A percentile compares a stretch with the other conserved stretches of the same genome.
Conservation (phyloP, 2,329 filamentous ascomycete genomes). For the Alternaria triticina region DNA sequence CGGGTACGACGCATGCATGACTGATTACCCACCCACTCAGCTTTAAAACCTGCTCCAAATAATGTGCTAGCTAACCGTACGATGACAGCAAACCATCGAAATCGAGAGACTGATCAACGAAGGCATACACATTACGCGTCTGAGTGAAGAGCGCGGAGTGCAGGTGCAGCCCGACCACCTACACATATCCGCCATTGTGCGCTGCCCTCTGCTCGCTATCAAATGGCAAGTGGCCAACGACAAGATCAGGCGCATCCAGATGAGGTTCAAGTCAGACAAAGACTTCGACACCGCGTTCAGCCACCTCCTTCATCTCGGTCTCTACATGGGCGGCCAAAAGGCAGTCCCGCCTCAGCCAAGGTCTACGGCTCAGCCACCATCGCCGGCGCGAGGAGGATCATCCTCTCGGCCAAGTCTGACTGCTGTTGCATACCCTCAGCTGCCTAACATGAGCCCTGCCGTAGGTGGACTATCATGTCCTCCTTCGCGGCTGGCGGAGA, state of each 20-base stretch:
- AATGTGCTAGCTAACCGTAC: slow-evolving; percentile 9
- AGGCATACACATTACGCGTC: slow-evolving; percentile 23
- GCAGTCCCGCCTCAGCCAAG: slow-evolving; percentile 16
- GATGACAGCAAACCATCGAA: slow-evolving; percentile 29
- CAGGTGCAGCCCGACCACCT: slow-evolving; percentile 48
- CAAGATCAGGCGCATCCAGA: slow-evolving; percentile 53
- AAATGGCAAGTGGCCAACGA: slow-evolving; percentile 47
- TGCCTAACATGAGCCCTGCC: not conserved
- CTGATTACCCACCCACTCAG: not conserved
- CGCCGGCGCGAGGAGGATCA: not conserved
- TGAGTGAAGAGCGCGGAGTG: slow-evolving; percentile 31
- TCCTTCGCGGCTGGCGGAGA: slow-evolving; percentile 34
- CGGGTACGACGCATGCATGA: slow-evolving; percentile 47
- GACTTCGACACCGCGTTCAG: slow-evolving; percentile 47
- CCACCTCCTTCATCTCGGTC: slow-evolving; percentile 43
- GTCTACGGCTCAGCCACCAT: slow-evolving; percentile 14
- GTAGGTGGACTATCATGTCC: slow-evolving; percentile 28
- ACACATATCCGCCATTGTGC: slow-evolving; percentile 53
- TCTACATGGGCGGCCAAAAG: slow-evolving; percentile 31
- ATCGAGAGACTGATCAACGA: slow-evolving; percentile 32
- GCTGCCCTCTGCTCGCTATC: slow-evolving; percentile 49
- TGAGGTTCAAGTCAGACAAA: slow-evolving; percentile 49
- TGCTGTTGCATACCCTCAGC: not conserved
- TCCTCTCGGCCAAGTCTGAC: not conserved
- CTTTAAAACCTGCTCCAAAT: not conserved